Evolutionary conservation across 768 basidiomycete genomes (phyloP).

Genomic region (Kwoniella botswanensis): DNA sequence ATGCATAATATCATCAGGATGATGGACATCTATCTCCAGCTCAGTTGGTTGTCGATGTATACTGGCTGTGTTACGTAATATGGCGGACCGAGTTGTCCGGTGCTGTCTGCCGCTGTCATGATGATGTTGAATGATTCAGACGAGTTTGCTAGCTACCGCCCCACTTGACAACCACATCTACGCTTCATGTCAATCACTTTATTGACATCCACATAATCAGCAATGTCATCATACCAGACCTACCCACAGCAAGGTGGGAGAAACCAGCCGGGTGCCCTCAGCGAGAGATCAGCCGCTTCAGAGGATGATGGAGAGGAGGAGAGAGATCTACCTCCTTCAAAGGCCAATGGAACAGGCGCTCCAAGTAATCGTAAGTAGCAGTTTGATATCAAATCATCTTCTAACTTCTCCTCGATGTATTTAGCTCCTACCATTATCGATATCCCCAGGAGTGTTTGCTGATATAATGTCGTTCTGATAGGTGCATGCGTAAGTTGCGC

Average conservation of each 20-base stretch:
- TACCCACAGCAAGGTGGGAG: not conserved
- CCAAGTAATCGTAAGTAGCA: slow-evolving; percentile 18
- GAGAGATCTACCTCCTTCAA: not conserved
- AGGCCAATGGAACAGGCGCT: slow-evolving; percentile 14
- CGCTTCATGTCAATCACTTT: not conserved
- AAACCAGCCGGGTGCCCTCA: slow-evolving; percentile 1
- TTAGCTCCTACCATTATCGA: not conserved
- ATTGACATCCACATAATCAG: not conserved
- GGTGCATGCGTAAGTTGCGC: slow-evolving; percentile 33
- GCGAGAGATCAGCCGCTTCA: slow-evolving; percentile 19
- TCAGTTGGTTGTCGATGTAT: not conserved
- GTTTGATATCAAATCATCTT: not conserved
- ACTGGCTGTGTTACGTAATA: not conserved
- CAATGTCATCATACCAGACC: slow-evolving; percentile 11
- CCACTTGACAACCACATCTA: not conserved
- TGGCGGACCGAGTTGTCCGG: not conserved
- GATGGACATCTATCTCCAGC: not conserved
- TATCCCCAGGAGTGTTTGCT: not conserved
- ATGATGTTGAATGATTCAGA: not conserved
- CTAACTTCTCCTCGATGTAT: no score
- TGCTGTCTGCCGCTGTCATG: not conserved
- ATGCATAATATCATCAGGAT: not conserved
- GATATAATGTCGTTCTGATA: not conserved
- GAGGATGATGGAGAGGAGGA: slow-evolving; percentile 23
- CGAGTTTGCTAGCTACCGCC: no score